Evolutionary conservation across 768 basidiomycete species (phyloP), one percentile per base, ranked within the genome.

Genomic region (Tylopilus intermedius): DNA sequence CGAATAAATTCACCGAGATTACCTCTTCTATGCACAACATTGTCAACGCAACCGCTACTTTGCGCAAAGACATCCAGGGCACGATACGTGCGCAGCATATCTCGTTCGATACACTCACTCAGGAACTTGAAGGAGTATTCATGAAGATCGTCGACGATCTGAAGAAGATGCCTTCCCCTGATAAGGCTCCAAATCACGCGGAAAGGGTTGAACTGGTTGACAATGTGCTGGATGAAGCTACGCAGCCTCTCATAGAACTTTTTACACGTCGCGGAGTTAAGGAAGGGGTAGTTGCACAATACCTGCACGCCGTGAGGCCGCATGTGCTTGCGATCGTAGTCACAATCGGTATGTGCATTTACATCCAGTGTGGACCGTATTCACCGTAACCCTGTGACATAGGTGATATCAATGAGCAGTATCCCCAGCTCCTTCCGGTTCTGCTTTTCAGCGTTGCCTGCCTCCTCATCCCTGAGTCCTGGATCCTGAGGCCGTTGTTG

Each of bases 391-490:
- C 21, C 1, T 11, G 4, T 44, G 7, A 3, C 24, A 15, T 13
- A 62, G 61, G 61, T 0, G 61, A 62, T 18, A 56, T 62, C 43
- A 56, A 53, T 22, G 57, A 53, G 9, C 49, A 46, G 26, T 18
- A 62, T 22, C 61, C 60, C 3, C 11, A 50, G 2, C 35, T 62
- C 7, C 22, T 59, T 2, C 30, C 50, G 5, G 8, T 10, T 14
- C 40, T 62, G 15, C 5, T 15, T 18, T 54, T 54, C 21, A 35
- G 47, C 3, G 44, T 62, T 5, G 15, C 24, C 1, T 10, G 4
- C 15, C 5, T 62, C 21, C 51, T 62, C 39, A 24, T 62, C 15
- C 60, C 54, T 0, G 33, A 62, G 27, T 21, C 33, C 3, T 62
- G 61, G 61, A 51, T 60, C 2, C 50, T 63, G 8, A 2, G 42